Percentiles rank a stretch among this genome's conserved stretches.
Conservation (phyloP, 2,329 filamentous ascomycete genomes). For the Aspergillus candidus region DNA sequence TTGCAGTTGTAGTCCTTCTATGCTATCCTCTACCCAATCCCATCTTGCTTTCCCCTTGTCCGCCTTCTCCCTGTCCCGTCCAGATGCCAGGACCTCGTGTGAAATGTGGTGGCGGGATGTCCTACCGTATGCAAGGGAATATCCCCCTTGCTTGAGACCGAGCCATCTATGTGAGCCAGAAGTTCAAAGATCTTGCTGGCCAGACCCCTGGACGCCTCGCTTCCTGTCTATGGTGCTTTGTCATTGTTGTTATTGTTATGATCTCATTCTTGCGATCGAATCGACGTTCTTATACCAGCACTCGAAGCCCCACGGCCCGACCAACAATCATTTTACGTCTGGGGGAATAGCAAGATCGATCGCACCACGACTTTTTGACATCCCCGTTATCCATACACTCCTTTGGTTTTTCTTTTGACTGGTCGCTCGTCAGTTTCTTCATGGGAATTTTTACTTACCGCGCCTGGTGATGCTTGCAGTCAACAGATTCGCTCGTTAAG, state of each 20-base stretch:
- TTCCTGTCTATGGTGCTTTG: slow-evolving; percentile 1
- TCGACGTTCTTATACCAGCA: slow-evolving; percentile 8
- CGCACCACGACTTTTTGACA: too few species aligned
- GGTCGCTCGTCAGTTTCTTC: neutral
- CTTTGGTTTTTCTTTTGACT: neutral
- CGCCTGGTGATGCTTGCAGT: slow-evolving; percentile 12
- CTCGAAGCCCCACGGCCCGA: neutral
- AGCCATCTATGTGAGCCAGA: slow-evolving; percentile 5
- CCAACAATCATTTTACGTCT: neutral
- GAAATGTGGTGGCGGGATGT: slow-evolving; percentile 1
- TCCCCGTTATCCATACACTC: neutral
- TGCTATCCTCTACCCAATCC: too few species aligned
- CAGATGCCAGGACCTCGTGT: slow-evolving; percentile 1
- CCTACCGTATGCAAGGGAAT: slow-evolving; percentile 9
- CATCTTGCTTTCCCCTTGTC: too few species aligned
- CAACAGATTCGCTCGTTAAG: slow-evolving; percentile 7
- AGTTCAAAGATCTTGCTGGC: neutral
- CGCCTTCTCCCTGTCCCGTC: too few species aligned
- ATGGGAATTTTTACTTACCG: slow-evolving; percentile 10
- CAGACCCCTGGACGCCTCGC: neutral
- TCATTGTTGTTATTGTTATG: slow-evolving; percentile 9
- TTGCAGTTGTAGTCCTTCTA: too few species aligned
- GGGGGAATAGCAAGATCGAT: too few species aligned
- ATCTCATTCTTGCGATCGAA: too few species aligned
- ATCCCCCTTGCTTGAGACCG: slow-evolving; percentile 7